A percentile compares a stretch with the other conserved stretches of the same genome.
Evolutionary conservation across 805 yeast species (phyloP).

Genomic region (Ogataea angusta): DNA sequence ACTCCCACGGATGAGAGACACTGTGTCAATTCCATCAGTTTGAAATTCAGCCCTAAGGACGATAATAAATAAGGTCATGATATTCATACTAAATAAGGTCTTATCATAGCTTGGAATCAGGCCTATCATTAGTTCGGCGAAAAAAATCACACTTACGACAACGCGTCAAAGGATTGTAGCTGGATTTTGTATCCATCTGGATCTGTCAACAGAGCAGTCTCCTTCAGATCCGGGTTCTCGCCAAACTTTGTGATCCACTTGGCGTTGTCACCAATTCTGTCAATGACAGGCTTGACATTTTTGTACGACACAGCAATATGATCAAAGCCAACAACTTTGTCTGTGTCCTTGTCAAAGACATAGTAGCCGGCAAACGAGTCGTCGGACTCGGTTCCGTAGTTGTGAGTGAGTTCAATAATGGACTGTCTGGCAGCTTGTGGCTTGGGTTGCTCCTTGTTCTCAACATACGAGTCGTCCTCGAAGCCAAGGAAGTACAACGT

Average conservation of each 20-base stretch:
- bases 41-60: constrained; percentile 49
- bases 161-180: constrained; percentile 38
- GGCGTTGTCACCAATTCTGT: constrained; percentile 45
- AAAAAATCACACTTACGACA: constrained; percentile 13
- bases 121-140: constrained; percentile 9
- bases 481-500: constrained; percentile 85
- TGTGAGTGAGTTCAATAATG: constrained; percentile 85
- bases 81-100: not conserved
- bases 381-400: constrained; percentile 92
- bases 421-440: constrained; percentile 54
- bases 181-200: constrained; percentile 91
- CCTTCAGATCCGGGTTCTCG: constrained; percentile 48
- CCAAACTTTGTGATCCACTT: constrained; percentile 58
- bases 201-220: constrained; percentile 73
- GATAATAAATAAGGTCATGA: not conserved
- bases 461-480: constrained; percentile 45
- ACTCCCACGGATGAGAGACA: constrained; percentile 91
- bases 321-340: constrained; percentile 71
- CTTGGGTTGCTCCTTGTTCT: constrained; percentile 35
- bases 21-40: constrained; percentile 84
- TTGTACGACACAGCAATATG: constrained; percentile 74
- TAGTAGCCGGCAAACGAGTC: constrained; percentile 70
- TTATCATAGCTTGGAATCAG: constrained; percentile 12
- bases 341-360: constrained; percentile 61
- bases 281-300: constrained; percentile 56